Conservation (phyloP, 2,329 filamentous ascomycete species). For the Ophiostoma triangulosporum region DNA sequence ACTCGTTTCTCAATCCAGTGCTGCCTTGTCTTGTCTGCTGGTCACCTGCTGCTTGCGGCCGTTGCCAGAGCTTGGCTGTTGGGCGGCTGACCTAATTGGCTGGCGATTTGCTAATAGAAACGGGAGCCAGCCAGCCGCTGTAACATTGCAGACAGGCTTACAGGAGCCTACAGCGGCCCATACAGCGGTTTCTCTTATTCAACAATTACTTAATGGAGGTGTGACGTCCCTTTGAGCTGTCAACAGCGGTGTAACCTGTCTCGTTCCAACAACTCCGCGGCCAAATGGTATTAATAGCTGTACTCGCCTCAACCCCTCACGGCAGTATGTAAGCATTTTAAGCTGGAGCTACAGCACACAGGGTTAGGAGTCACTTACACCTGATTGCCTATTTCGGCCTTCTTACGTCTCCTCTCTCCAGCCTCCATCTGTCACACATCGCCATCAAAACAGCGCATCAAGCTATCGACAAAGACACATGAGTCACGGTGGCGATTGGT, state of each 20-base stretch:
- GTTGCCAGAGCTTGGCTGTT: background rate
- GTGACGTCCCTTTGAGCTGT: background rate
- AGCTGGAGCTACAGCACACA: background rate
- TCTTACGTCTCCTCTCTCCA: background rate
- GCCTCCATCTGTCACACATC: background rate
- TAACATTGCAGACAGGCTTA: conserved; percentile 4
- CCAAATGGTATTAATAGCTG: background rate
- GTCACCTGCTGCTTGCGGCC: conserved; percentile 8
- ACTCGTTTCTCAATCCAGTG: background rate
- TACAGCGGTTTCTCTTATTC: conserved; percentile 14
- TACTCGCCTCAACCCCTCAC: background rate
- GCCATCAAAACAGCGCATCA: too few relatives aligned
- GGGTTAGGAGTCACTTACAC: background rate
- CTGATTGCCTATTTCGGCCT: conserved; percentile 1
- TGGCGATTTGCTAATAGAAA: conserved; percentile 14
- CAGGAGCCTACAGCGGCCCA: conserved; percentile 5
- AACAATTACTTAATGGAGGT: conserved; percentile 11
- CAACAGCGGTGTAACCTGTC: background rate
- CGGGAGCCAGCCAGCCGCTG: background rate
- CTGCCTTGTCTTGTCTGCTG: background rate
- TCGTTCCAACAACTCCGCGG: background rate
- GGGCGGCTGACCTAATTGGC: conserved; percentile 8
- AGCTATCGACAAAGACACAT: too few relatives aligned
- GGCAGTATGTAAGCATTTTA: background rate
- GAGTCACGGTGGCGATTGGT: too few relatives aligned